phyloP scores from a whole-genome alignment of 768 basidiomycete species.

The Mycena amicta region DNA sequence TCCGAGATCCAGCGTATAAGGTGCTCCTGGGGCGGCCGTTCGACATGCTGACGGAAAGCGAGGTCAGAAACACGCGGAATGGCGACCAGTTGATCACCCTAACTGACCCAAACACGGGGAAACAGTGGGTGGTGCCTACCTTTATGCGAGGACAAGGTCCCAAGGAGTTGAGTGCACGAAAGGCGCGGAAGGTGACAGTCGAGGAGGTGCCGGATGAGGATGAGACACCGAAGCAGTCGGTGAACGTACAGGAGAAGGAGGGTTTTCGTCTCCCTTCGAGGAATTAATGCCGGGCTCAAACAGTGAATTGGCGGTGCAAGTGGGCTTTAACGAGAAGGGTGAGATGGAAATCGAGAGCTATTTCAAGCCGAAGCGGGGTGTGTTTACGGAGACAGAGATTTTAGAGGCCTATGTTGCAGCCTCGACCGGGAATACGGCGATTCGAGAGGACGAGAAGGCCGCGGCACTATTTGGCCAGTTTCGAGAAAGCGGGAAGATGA shows the following conservation, averaged over 20 bases:
- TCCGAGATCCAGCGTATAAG: conserved; percentile 26
- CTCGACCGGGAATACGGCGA: neutral
- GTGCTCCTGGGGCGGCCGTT: conserved; percentile 34
- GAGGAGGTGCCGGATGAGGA: neutral
- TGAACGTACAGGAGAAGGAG: neutral
- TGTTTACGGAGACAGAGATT: conserved; percentile 1
- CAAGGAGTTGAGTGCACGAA: neutral
- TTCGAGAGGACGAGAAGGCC: neutral
- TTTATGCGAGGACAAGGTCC: neutral
- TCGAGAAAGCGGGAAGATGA: neutral
- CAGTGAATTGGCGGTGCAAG: conserved; percentile 1
- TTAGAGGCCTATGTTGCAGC: neutral
- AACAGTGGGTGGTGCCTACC: neutral
- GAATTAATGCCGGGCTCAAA: neutral
- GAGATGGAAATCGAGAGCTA: conserved; percentile 3
- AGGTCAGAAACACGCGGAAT: conserved; percentile 14
- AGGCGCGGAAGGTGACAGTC: neutral
- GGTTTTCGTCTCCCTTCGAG: conserved; percentile 13
- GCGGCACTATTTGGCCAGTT: conserved; percentile 1
- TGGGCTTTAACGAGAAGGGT: neutral
- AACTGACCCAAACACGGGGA: conserved; percentile 26
- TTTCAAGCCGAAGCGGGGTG: neutral
- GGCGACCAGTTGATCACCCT: conserved; percentile 27
- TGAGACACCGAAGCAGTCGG: neutral
- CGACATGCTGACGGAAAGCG: conserved; percentile 26